These are phyloP conservation scores for Elongisporangium prolatum DNA, from an alignment of 352 stramenopile species.

Conservation along the genomic window DNA sequence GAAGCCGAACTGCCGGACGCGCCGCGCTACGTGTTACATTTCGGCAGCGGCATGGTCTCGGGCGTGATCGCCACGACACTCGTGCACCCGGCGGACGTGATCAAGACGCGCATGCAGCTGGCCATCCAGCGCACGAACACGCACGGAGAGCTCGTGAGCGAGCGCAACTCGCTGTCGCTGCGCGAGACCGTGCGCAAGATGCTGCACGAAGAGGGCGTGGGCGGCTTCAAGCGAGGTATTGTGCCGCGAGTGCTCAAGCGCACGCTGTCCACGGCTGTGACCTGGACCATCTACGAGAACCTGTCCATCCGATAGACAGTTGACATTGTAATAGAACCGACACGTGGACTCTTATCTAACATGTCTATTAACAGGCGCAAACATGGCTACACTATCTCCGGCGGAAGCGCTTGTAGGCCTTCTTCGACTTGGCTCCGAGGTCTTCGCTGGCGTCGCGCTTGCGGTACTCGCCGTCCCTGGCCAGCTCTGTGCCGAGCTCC, in stretches of 20 bases:
- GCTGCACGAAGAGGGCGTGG: conserved; percentile 86
- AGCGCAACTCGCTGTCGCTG: conserved; percentile 58
- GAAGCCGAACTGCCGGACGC: conserved; percentile 35
- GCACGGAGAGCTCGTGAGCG: conserved; percentile 18
- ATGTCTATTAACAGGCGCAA: not conserved
- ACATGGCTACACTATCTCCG: conserved; percentile 20
- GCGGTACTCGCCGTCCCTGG: conserved; percentile 69
- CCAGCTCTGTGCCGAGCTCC: conserved; percentile 63
- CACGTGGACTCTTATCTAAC: no score
- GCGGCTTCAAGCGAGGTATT: conserved; percentile 94
- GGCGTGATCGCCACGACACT: conserved; percentile 75
- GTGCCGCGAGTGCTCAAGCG: conserved; percentile 93
- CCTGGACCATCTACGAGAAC: conserved; percentile 99
- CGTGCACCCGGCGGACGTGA: conserved; percentile 82
- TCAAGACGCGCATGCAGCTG: conserved; percentile 89
- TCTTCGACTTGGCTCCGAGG: conserved; percentile 66
- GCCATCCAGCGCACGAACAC: conserved; percentile 43
- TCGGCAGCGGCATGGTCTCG: conserved; percentile 71
- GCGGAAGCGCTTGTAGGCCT: conserved; percentile 83
- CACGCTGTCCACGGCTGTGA: conserved; percentile 97
- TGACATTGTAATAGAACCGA: not conserved
- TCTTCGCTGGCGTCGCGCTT: conserved; percentile 71
- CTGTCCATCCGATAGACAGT: conserved; percentile 47
- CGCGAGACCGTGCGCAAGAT: conserved; percentile 81
- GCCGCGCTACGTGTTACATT: conserved; percentile 65